Base-by-base conservation (phyloP, 768 basidiomycete genomes). In the Rhizopogon vesiculosus region DNA sequence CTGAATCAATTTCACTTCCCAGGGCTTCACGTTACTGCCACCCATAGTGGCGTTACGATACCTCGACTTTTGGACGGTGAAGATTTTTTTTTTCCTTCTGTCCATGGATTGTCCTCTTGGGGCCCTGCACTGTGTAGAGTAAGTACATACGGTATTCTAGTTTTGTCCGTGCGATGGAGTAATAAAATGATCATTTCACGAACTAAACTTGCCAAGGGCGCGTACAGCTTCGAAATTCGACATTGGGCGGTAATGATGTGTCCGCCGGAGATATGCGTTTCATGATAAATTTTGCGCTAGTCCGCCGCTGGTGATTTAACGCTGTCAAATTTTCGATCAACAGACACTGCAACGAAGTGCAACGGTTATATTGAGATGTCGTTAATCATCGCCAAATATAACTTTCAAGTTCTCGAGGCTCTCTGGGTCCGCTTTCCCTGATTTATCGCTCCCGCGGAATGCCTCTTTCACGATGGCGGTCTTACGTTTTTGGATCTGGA, bases 381-480 rank as follows among this genome's bases (percentile, higher is more conserved):
- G 22, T 19, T 58, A 48, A 28, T 64, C 53, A 42, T 82, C 78
- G 18, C 80, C 88, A 61, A 89, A 88, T 80, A 89, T 91, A 53
- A 87, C 82, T 66, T 87, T 88, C 41, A 94, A 72, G 64, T 94
- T 92, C 63, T 91, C 85, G 6, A 93, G 70, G 57, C 88, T 88
- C 65, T 91, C 88, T 2, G 84, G 78, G 59, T 87, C 84, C 4
- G 76, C 66, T 49, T 76, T 78, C 1, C 67, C 71, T 19, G 74
- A 69, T 49, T 73, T 74, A 45, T 68, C 67, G 46, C 62, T 80
- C 45, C 85, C 85, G 25, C 84, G 80, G 64, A 94, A 89, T 1
- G 92, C 91, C 65, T 90, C 89, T 61, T 86, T 89, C 19, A 94
- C 80, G 46, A 96, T 89, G 3, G 90, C 90, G 0, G 85, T 91